Evolutionary conservation across 768 basidiomycete genomes (phyloP).

Genomic region (Arthromyces matolae): DNA sequence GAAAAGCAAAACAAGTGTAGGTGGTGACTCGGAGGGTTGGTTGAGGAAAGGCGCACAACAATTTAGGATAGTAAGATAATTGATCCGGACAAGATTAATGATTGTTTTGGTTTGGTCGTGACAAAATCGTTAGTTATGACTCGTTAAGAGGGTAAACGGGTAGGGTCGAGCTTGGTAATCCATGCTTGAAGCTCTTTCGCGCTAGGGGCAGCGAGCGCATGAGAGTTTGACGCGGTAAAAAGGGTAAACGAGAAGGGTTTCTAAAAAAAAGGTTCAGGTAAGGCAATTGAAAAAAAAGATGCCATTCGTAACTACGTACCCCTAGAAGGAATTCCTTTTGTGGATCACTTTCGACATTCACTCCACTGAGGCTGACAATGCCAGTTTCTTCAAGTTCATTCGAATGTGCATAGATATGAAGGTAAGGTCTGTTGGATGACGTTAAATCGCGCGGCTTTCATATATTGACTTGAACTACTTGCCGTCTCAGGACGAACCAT

Average conservation of each 20-base stretch:
- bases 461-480: too few species aligned
- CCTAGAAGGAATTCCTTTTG: slow-evolving; percentile 86
- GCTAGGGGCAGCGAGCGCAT: slow-evolving; percentile 80
- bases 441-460: too few species aligned
- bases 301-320: slow-evolving; percentile 64
- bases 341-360: slow-evolving; percentile 81
- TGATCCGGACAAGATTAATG: neutral
- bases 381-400: slow-evolving; percentile 82
- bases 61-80: slow-evolving; percentile 10
- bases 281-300: neutral
- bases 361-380: slow-evolving; percentile 77
- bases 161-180: slow-evolving; percentile 83
- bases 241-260: slow-evolving; percentile 85
- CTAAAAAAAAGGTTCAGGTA: slow-evolving; percentile 32
- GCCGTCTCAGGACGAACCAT: slow-evolving; percentile 90
- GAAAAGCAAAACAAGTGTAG: slow-evolving; percentile 8
- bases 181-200: slow-evolving; percentile 82
- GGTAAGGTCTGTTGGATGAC: slow-evolving; percentile 91
- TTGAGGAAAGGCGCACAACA: neutral
- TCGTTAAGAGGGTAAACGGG: slow-evolving; percentile 48
- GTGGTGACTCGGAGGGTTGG: too few species aligned
- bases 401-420: slow-evolving; percentile 82
- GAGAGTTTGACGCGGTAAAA: slow-evolving; percentile 89
- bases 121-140: slow-evolving; percentile 6
- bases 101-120: slow-evolving; percentile 5